Evolutionary conservation across 352 stramenopile species (phyloP).

Genomic region (Plasmopara halstedii): DNA sequence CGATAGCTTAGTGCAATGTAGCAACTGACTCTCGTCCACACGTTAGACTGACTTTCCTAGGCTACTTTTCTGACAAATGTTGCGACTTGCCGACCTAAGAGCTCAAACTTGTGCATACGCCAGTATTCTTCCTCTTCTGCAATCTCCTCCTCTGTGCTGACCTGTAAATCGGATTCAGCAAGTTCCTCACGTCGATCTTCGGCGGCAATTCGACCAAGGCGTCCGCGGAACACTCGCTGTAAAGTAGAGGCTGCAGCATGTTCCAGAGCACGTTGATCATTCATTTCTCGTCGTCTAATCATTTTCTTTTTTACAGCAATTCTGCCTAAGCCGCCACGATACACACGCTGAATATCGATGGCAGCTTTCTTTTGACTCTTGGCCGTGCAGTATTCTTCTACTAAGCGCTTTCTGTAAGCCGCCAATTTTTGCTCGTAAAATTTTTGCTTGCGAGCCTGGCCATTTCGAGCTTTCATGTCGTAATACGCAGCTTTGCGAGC

Average conservation of each 20-base stretch:
- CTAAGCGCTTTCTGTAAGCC: constrained; percentile 54
- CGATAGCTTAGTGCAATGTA: too few relatives aligned
- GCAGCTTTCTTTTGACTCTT: constrained; percentile 47
- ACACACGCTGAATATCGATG: constrained; percentile 63
- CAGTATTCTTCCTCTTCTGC: constrained; percentile 84
- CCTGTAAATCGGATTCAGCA: constrained; percentile 89
- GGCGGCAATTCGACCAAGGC: constrained; percentile 72
- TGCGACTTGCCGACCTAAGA: constrained; percentile 36
- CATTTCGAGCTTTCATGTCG: constrained; percentile 52
- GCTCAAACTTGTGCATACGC: constrained; percentile 45
- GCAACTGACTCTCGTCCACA: constrained; percentile 3
- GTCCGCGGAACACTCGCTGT: constrained; percentile 82
- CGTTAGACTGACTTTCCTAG: constrained; percentile 15
- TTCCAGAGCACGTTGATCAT: constrained; percentile 73
- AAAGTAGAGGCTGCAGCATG: constrained; percentile 74
- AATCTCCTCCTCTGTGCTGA: constrained; percentile 85
- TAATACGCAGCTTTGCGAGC: constrained; percentile 31
- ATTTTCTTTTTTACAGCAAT: constrained; percentile 80
- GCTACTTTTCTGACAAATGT: constrained; percentile 63
- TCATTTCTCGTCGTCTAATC: constrained; percentile 73
- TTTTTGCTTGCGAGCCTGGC: constrained; percentile 50
- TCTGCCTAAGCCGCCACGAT: constrained; percentile 70
- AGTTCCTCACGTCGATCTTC: constrained; percentile 85
- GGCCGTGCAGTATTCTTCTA: constrained; percentile 51
- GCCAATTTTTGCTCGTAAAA: constrained; percentile 56